Conservation (phyloP, 2,329 filamentous ascomycete genomes). For the Monosporascus ibericus region DNA sequence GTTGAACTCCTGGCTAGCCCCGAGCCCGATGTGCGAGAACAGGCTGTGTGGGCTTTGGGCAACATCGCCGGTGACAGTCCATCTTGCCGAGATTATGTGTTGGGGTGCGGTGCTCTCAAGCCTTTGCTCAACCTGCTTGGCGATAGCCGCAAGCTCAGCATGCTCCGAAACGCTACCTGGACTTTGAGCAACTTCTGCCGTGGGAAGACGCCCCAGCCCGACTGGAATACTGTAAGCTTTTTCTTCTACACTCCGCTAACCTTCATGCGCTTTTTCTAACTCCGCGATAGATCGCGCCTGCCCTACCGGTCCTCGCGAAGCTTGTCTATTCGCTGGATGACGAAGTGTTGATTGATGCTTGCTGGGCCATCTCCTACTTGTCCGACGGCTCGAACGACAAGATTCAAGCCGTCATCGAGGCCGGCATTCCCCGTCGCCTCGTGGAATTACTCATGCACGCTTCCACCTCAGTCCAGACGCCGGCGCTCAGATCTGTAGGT, state of each 20-base stretch:
- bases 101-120: constrained; percentile 83
- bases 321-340: constrained; percentile 98
- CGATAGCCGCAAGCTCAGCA: constrained; percentile 97
- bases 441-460: constrained; percentile 98
- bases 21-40: constrained; percentile 95
- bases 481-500: constrained; percentile 90
- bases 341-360: constrained; percentile 96
- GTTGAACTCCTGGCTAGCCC: constrained; percentile 93
- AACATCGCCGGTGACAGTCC: constrained; percentile 99
- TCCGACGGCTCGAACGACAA: constrained; percentile 98
- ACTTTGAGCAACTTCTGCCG: constrained; percentile 99
- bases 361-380: constrained; percentile 98
- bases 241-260: neutral
- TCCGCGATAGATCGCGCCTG: constrained; percentile 71
- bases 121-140: constrained; percentile 85
- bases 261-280: constrained; percentile 6
- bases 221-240: constrained; percentile 83
- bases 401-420: constrained; percentile 98
- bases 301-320: constrained; percentile 91
- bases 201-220: constrained; percentile 97
- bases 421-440: constrained; percentile 89
- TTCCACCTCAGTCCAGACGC: constrained; percentile 96
- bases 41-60: constrained; percentile 96
- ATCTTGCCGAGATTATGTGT: constrained; percentile 92
- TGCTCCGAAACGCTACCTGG: constrained; percentile 98